These are phyloP conservation scores for Pleodorina starrii DNA, from an alignment of 139 green algal species.

Conservation along the genomic window DNA sequence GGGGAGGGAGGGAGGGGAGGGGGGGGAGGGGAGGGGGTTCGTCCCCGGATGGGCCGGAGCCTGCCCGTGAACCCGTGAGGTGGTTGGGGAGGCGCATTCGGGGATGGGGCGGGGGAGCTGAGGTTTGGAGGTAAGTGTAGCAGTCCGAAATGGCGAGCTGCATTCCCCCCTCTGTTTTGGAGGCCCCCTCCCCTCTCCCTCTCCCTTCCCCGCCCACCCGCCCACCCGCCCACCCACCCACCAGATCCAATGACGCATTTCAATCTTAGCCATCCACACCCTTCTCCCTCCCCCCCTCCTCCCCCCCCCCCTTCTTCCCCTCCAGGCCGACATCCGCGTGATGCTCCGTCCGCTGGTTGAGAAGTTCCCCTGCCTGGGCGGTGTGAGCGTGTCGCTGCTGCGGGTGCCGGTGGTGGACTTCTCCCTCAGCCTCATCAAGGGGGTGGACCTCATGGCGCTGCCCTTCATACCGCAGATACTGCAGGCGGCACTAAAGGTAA, in stretches of 20 bases:
- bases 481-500: slow-evolving; percentile 54
- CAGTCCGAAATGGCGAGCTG: no score
- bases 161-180: no score
- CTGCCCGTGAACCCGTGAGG: no score
- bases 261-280: not conserved
- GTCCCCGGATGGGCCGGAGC: no score
- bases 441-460: slow-evolving; percentile 82
- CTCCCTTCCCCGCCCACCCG: no score
- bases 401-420: slow-evolving; percentile 73
- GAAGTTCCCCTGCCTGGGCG: slow-evolving; percentile 82
- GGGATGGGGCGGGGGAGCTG: no score
- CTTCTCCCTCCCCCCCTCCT: not conserved
- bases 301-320: not conserved
- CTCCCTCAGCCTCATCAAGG: slow-evolving; percentile 66
- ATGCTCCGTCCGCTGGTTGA: slow-evolving; percentile 81
- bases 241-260: not conserved
- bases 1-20: no score
- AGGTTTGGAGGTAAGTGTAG: no score
- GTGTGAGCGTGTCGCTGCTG: slow-evolving; percentile 78
- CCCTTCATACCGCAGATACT: slow-evolving; percentile 69
- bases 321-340: slow-evolving; percentile 66
- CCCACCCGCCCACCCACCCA: no score
- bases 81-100: no score
- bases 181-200: no score
- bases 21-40: no score